Evolutionary conservation across 1,284 basidiomycete species (phyloP).

Genomic region (Cystobasidiaceae sp.): DNA sequence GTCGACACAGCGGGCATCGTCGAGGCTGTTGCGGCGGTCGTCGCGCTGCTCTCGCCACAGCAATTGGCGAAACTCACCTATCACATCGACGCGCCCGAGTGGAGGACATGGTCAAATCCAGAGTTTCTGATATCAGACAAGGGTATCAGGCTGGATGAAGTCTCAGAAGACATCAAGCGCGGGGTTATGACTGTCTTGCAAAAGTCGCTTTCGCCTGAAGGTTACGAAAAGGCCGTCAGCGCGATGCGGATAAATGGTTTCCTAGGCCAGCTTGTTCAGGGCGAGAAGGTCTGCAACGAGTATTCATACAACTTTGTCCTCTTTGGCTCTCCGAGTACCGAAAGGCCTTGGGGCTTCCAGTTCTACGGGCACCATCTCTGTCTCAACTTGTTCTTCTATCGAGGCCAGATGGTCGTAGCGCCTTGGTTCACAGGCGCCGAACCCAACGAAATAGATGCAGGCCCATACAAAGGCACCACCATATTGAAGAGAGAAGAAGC

Average conservation of each 20-base stretch:
- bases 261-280: conserved; percentile 45
- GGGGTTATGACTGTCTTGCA: conserved; percentile 43
- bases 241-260: conserved; percentile 44
- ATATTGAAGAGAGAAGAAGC: conserved; percentile 46
- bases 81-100: conserved; percentile 42
- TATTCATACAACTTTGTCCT: conserved; percentile 45
- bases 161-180: conserved; percentile 36
- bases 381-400: conserved; percentile 45
- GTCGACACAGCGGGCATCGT: conserved; percentile 43
- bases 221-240: conserved; percentile 45
- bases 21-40: conserved; percentile 39
- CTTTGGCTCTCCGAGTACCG: conserved; percentile 35
- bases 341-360: conserved; percentile 44
- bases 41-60: conserved; percentile 34
- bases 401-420: conserved; percentile 44
- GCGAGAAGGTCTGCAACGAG: conserved; percentile 43
- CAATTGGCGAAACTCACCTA: conserved; percentile 38
- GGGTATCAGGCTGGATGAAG: conserved; percentile 47
- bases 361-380: conserved; percentile 48
- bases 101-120: conserved; percentile 45
- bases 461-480: conserved; percentile 43
- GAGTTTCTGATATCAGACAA: conserved; percentile 34
- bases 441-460: conserved; percentile 46
- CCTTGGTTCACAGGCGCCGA: conserved; percentile 48
- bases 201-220: conserved; percentile 41